Evolutionary conservation across 2,329 filamentous ascomycete species (phyloP).

Genomic region (Nemania sp.): DNA sequence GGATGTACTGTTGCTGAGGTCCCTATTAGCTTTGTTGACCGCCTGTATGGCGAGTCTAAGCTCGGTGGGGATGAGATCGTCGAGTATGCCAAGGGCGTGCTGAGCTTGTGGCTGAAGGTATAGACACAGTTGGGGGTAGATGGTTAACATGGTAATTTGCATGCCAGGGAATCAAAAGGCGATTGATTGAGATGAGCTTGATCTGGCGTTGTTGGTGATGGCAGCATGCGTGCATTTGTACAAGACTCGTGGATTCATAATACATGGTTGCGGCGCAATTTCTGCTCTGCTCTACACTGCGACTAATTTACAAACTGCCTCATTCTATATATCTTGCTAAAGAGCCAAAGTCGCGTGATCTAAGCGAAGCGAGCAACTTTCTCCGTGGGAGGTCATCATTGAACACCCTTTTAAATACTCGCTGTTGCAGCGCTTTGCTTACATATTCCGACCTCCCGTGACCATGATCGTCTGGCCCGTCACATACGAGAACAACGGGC

Average conservation of each 20-base stretch:
- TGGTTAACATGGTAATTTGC: slow-evolving; percentile 5
- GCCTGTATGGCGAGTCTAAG: slow-evolving; percentile 94
- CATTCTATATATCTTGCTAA: slow-evolving; percentile 7
- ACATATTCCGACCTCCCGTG: slow-evolving; percentile 73
- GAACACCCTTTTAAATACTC: too few species aligned
- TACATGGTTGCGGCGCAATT: slow-evolving; percentile 22
- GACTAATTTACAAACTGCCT: background rate
- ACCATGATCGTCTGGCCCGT: slow-evolving; percentile 86
- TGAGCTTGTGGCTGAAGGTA: slow-evolving; percentile 77
- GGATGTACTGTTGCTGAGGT: slow-evolving; percentile 93
- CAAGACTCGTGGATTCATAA: slow-evolving; percentile 29
- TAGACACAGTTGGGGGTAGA: slow-evolving; percentile 46
- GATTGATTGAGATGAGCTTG: slow-evolving; percentile 18
- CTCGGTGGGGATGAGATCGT: slow-evolving; percentile 94
- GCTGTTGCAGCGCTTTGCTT: background rate
- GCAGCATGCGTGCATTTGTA: slow-evolving; percentile 28
- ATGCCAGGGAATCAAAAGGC: slow-evolving; percentile 20
- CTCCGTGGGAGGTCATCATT: too few species aligned
- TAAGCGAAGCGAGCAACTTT: background rate
- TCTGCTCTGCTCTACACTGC: background rate
- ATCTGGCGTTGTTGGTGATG: slow-evolving; percentile 33
- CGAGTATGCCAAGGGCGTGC: slow-evolving; percentile 87
- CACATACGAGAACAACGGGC: slow-evolving; percentile 82
- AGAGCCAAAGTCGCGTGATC: background rate
- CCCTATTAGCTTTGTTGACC: slow-evolving; percentile 94